Conservation (phyloP, 1,284 basidiomycete species). For the Cryptococcus maquisensis region DNA sequence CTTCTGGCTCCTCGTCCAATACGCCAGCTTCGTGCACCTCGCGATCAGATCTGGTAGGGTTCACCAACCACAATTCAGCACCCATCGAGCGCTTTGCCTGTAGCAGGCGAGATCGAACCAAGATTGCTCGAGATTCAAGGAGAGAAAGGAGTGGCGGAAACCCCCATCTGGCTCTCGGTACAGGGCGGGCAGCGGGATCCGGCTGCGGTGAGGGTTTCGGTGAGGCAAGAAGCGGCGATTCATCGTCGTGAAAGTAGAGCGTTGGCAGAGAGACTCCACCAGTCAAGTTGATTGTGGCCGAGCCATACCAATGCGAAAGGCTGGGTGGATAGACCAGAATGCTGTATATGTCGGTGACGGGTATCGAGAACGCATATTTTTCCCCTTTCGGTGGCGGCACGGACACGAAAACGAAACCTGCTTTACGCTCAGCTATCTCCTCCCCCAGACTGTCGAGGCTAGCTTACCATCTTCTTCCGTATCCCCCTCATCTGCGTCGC, state of each 20-base stretch:
- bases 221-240: conserved; percentile 56
- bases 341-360: conserved; percentile 83
- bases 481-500: conserved; percentile 15
- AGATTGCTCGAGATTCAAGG: conserved; percentile 66
- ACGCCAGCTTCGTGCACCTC: conserved; percentile 63
- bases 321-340: conserved; percentile 68
- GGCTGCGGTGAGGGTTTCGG: conserved; percentile 3
- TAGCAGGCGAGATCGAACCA: conserved; percentile 61
- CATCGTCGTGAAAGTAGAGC: conserved; percentile 93
- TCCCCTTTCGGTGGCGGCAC: conserved; percentile 54
- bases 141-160: conserved; percentile 68
- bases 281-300: conserved; percentile 56
- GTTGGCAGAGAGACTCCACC: conserved; percentile 86
- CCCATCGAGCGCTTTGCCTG: conserved; percentile 29
- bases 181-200: conserved; percentile 4
- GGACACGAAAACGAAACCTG: conserved; percentile 46
- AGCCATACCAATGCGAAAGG: conserved; percentile 48
- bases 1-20: conserved; percentile 19
- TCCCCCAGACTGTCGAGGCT: conserved; percentile 30
- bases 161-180: conserved; percentile 50
- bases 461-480: conserved; percentile 43
- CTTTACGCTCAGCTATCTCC: conserved; percentile 1
- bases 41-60: conserved; percentile 83
- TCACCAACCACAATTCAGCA: conserved; percentile 74
- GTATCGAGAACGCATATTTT: conserved; percentile 90